phyloP scores from a whole-genome alignment of 2,329 filamentous ascomycete genomes.

The Xylaria digitata region DNA sequence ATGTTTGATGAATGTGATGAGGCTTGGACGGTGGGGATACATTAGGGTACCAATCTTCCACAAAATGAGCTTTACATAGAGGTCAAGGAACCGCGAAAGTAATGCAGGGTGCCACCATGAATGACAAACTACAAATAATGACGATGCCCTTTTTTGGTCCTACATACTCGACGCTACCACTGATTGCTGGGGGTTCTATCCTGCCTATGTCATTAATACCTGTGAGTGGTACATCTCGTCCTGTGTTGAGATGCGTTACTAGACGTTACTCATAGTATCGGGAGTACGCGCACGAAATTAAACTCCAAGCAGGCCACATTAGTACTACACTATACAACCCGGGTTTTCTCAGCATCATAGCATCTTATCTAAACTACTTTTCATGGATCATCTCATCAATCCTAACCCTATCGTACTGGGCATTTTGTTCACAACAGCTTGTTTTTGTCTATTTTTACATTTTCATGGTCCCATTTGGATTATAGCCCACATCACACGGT shows the following conservation, averaged over 20 bases:
- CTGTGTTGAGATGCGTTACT: neutral
- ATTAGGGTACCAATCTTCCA: slow-evolving; percentile 38
- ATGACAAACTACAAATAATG: slow-evolving; percentile 31
- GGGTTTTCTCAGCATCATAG: slow-evolving; percentile 8
- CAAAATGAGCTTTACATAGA: slow-evolving; percentile 44
- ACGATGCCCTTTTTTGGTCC: slow-evolving; percentile 23
- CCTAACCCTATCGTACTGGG: neutral
- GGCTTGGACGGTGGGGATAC: slow-evolving; percentile 44
- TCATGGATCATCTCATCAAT: slow-evolving; percentile 19
- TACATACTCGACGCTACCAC: neutral
- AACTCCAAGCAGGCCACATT: slow-evolving; percentile 4
- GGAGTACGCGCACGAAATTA: neutral
- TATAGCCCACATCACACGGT: neutral
- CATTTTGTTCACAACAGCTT: slow-evolving; percentile 9
- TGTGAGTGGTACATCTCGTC: slow-evolving; percentile 7
- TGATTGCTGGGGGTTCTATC: too few species aligned
- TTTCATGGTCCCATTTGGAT: neutral
- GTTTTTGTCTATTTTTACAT: slow-evolving; percentile 5
- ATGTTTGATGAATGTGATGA: slow-evolving; percentile 50
- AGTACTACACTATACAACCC: slow-evolving; percentile 28
- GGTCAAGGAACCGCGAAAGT: slow-evolving; percentile 39
- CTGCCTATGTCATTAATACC: neutral
- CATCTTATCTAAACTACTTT: slow-evolving; percentile 14
- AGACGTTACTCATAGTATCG: slow-evolving; percentile 3
- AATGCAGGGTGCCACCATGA: slow-evolving; percentile 43